Base-by-base conservation (phyloP, 768 basidiomycete genomes). In the Cystobasidium tubakii region DNA sequence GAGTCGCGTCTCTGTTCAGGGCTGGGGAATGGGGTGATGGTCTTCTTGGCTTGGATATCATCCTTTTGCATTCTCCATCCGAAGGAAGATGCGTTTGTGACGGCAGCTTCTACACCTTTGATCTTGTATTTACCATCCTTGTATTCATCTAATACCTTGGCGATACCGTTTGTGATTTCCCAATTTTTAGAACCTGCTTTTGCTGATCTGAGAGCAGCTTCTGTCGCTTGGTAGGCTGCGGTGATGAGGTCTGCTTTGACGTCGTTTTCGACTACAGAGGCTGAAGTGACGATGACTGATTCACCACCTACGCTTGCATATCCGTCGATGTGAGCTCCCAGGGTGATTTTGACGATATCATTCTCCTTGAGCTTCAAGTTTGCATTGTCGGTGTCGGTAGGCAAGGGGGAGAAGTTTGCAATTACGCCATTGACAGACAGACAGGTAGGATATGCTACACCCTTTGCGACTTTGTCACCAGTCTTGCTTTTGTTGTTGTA, bases 321-420 rank as follows among this genome's bases (percentile, higher is more conserved):
- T 72, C 96, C 96, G 81, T 98, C 95, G 82, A 99, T 92, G 80
- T 99, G 96, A 23, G 94, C 93, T 57, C 96, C 96, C 74, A 98
- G 85, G 82, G 94, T 91, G 76, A 99, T 83, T 83, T 97, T 98
- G 77, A 98, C 95, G 73, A 99, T 88, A 81, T 99, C 96, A 74
- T 88, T 87, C 76, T 92, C 89, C 31, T 86, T 87, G 76, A 94
- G 85, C 64, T 82, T 85, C 81, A 82, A 73, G 27, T 76, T 75
- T 21, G 79, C 71, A 27, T 78, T 74, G 75, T 80, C 80, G 75
- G 82, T 79, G 81, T 82, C 92, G 79, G 84, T 92, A 85, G 88
- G 88, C 70, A 97, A 87, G n/a, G 96, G 96, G 13, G 94, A 94
- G 84, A 92, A 96, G 83, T 98, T 91, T 53, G 92, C 88, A 75